Conservation (phyloP, 345 rosid species). For the Sisymbrium altissimum region DNA sequence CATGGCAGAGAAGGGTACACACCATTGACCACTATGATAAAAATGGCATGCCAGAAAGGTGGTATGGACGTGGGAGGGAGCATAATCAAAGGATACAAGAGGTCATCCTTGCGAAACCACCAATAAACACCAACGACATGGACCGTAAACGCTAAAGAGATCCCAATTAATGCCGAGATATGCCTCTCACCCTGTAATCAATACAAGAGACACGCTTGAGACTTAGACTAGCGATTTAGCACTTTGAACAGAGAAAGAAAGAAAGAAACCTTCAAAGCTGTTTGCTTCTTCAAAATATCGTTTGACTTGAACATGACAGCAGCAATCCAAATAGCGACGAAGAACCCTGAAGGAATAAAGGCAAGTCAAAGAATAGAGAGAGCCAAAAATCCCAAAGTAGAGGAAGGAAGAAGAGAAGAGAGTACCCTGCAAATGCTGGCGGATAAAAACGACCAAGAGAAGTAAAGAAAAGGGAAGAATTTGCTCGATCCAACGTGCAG, state of each 20-base stretch:
- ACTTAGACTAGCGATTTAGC: background rate
- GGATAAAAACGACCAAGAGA: conserved; percentile 93
- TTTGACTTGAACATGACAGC: conserved; percentile 98
- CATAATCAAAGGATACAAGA: conserved; percentile 86
- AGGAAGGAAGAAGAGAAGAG: background rate
- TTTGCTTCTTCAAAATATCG: conserved; percentile 90
- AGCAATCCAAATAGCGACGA: conserved; percentile 96
- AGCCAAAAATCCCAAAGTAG: too few relatives aligned
- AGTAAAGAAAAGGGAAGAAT: conserved; percentile 95
- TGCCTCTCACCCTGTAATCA: conserved; percentile 92
- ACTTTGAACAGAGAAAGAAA: background rate
- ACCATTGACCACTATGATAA: conserved; percentile 94
- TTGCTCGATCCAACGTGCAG: conserved; percentile 99
- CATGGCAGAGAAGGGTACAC: conserved; percentile 25
- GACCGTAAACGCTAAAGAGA: conserved; percentile 61
- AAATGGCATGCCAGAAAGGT: conserved; percentile 98
- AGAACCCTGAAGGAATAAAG: conserved; percentile 79
- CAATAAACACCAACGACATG: conserved; percentile 88
- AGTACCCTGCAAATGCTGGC: conserved; percentile 98
- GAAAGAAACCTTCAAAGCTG: conserved; percentile 78
- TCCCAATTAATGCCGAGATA: conserved; percentile 68
- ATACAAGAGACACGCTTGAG: conserved; percentile 29
- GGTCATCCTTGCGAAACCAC: conserved; percentile 94
- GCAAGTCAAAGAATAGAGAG: too few relatives aligned
- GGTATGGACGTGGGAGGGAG: conserved; percentile 96